Evolutionary conservation across 2,329 filamentous ascomycete species (phyloP), one percentile per base, ranked within the genome.

Genomic region (Phaeomoniella chlamydospora): DNA sequence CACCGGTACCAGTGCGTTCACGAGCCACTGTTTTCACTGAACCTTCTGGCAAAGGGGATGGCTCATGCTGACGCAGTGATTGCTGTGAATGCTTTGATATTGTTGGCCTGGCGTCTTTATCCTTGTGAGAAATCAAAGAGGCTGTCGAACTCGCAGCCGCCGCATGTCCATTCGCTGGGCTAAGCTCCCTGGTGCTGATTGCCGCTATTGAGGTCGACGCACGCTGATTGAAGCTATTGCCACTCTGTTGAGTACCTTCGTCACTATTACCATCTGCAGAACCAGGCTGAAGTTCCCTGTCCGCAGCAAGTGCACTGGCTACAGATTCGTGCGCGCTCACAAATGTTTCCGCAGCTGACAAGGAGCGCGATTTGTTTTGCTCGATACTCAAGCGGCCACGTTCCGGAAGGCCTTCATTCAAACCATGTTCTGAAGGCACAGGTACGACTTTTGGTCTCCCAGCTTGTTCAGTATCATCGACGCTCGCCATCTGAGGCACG

Each of bases 61-160:
- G 45, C 5, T 44, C 43, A 29, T 46, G 45, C 4, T 38, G 37
- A 13, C 32, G 37, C 4, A 49, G 37, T 4, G 40, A 41, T 10
- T 35, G 29, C 10, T 37, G 15, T 18, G 34, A 36, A n/a, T 26
- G 14, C n/a, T 29, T 30, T 14, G 34, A 36, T 22, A n/a, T 14
- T 11, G n/a, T 30, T 11, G 22, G 29, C 18, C 11, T 29, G 5
- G 14, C 19, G 5, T 36, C 18, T 9, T 10, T 26, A 9, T 44
- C 35, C 18, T 42, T 45, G 31, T 40, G 41, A 17, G 43, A 48
- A 36, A 60, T 39, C 29, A 62, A 45, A 6, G 52, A 49, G 4
- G 51, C 51, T 9, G 51, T 53, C 10, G 56, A 59, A 32, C 49
- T 50, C 19, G 48, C 38, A 9, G 22, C 6, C 22, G n/a, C 22